Base-by-base conservation (phyloP, 768 basidiomycete species). In the Kwoniella shandongensis region DNA sequence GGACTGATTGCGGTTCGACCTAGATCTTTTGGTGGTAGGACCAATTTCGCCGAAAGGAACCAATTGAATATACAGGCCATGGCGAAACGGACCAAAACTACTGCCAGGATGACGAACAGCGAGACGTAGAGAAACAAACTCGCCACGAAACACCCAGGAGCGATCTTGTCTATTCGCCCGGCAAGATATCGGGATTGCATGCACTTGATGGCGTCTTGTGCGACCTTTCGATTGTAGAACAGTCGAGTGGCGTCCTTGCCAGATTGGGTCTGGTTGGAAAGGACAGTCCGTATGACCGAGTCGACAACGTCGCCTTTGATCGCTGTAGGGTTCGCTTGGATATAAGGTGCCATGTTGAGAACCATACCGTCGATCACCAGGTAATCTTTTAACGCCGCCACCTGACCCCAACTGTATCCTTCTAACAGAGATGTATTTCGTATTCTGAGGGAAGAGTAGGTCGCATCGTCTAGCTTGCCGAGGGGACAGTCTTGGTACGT, bases 31-130 rank as follows among this genome's bases (percentile, higher is more conserved):
- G 89, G 89, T 23, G 89, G 84, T 11, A 85, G 84, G 17, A 91
- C 88, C 30, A 98, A 82, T 52, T 82, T 83, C 7, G 83, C 83
- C 10, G 92, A 93, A 46, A 98, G 79, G 80, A 90, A 94, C 96
- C 96, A 99, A 69, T 85, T 91, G 82, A 98, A 99, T 39, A 94
- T 76, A 75, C 90, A 90, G 0, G 96, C 96, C 94, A 99, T 97
- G 67, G 82, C 77, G 78, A 98, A 99, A 32, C 96, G 89, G 29
- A 90, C 85, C 61, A 97, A 77, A 29, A 99, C 89, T 58, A 99
- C 85, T 26, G 83, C 83, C 53, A 98, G 84, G 71, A 99, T 92
- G 79, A 98, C 85, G 75, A 91, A 83, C 55, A 99, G 83, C 54
- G 91, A 89, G 25, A 86, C 79, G 74, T 96, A 99, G 49, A 98